Evolutionary conservation across 805 yeast genomes (phyloP).

Genomic region (Candida jianshihensis): DNA sequence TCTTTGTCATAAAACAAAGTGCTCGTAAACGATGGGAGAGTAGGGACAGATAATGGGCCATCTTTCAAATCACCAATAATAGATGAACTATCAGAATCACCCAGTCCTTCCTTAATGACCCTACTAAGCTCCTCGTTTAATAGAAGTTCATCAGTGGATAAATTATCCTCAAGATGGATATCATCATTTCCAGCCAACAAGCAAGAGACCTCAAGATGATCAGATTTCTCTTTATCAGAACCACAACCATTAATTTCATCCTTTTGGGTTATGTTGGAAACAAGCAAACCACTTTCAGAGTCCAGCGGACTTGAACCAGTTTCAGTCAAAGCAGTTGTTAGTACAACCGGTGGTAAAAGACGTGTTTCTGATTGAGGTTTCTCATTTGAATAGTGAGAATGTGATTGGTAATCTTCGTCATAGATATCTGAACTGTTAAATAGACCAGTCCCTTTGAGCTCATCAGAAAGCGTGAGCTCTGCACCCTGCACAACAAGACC

Average conservation of each 20-base stretch:
- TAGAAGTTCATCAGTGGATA: constrained; percentile 5
- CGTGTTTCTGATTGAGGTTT: no score
- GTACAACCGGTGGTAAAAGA: no score
- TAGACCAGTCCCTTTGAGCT: constrained; percentile 1
- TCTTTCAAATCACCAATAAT: no score
- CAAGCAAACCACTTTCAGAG: no score
- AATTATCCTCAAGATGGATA: constrained; percentile 1
- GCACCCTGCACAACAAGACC: neutral
- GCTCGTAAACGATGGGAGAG: constrained; percentile 19
- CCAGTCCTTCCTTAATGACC: constrained; percentile 4
- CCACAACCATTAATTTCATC: no score
- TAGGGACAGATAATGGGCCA: no score
- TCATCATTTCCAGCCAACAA: no score
- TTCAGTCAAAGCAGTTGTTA: no score
- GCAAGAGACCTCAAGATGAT: no score
- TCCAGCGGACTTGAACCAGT: no score
- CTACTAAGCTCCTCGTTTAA: constrained; percentile 14
- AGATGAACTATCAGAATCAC: constrained; percentile 7
- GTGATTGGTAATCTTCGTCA: neutral
- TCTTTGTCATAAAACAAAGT: constrained; percentile 19
- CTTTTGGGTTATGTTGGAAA: no score
- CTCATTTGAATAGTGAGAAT: neutral
- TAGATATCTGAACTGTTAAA: constrained; percentile 1
- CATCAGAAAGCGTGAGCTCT: constrained; percentile 1
- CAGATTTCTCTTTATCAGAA: no score